These are phyloP conservation scores for Lactarius vividus DNA, from an alignment of 768 basidiomycete genomes.

Conservation along the genomic window DNA sequence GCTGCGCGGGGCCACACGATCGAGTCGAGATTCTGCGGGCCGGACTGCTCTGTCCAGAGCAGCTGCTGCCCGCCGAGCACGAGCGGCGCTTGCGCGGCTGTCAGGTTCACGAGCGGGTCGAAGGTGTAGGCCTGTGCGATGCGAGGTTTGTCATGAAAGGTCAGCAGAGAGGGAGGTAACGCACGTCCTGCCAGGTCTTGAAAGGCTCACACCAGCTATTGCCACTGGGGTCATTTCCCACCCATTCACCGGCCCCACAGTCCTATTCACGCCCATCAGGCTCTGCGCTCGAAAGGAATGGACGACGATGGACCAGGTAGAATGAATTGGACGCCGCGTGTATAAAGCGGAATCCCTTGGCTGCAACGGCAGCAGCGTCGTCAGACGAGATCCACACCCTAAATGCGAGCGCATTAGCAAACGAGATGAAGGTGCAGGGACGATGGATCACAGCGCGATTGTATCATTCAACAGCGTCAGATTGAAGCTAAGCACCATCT, in stretches of 20 bases:
- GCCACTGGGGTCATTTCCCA: slow-evolving; percentile 46
- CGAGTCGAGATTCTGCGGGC: slow-evolving; percentile 61
- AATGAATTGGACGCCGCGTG: slow-evolving; percentile 75
- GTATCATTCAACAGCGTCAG: slow-evolving; percentile 12
- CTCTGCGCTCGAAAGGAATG: background rate
- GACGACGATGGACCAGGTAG: slow-evolving; percentile 51
- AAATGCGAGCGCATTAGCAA: background rate
- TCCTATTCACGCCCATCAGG: slow-evolving; percentile 39
- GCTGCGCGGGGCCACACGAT: slow-evolving; percentile 74
- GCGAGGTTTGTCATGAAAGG: no score
- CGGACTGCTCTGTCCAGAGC: slow-evolving; percentile 73
- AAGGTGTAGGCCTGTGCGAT: slow-evolving; percentile 55
- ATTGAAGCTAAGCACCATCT: slow-evolving; percentile 2
- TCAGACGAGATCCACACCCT: slow-evolving; percentile 73
- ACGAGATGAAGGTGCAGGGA: background rate
- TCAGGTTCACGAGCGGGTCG: slow-evolving; percentile 62
- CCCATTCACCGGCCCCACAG: slow-evolving; percentile 71
- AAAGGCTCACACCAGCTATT: slow-evolving; percentile 77
- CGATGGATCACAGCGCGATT: slow-evolving; percentile 8
- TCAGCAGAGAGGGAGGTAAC: background rate
- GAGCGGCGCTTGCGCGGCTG: slow-evolving; percentile 44
- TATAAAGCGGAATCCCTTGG: slow-evolving; percentile 58
- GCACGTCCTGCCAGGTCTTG: slow-evolving; percentile 76
- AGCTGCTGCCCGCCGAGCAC: slow-evolving; percentile 72
- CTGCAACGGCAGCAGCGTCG: slow-evolving; percentile 56